Evolutionary conservation across 768 basidiomycete genomes (phyloP), one percentile per base, ranked within the genome.

Genomic region (Serendipita vermifera): DNA sequence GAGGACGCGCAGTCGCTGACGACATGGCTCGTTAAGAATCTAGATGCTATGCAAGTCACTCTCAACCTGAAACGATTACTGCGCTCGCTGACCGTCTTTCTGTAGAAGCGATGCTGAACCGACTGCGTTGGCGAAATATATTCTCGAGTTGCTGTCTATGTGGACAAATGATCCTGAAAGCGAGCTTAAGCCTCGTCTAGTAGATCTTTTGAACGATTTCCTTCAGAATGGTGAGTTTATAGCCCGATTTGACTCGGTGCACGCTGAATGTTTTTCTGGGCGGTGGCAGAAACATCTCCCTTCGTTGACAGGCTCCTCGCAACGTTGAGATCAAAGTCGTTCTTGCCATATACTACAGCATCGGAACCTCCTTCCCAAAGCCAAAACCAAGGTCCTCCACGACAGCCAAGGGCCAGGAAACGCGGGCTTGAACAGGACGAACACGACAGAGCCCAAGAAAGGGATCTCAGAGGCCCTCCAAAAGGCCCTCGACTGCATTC

Each of bases 21-120:
- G 24, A 15, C 41, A 43, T 43, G 41, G 41, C 41, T 43, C 14
- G 41, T 11, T 11, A 43, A 43, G 41, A 43, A 43, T 24, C 24
- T 43, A 22, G 41, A 43, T 22, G 41, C 41, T 11, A 43, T 43
- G 41, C 41, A 43, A 43, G 41, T 43, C 11, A 11, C n/a, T 15
- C 14, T 43, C 14, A 24, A 11, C 14, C 24, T 22, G 24, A 11
- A 11, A n/a, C n/a, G n/a, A 22, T 43, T 24, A 11, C 14, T 11
- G 14, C 24, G 24, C 41, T 15, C 9, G 14, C 24, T 9, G 24
- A 43, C 41, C 14, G 14, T 13, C 24, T 15, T 22, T 36, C 35
- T 55, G 14, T 62, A 96, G 93, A 77, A 94, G 90, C 68, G 94
- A 98, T 67, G 94, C 94, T 38, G 94, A 98, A 66, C 92, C 94